Conservation (phyloP, 2,329 filamentous ascomycete species). For the Hymenotorrendiella dingleyae region DNA sequence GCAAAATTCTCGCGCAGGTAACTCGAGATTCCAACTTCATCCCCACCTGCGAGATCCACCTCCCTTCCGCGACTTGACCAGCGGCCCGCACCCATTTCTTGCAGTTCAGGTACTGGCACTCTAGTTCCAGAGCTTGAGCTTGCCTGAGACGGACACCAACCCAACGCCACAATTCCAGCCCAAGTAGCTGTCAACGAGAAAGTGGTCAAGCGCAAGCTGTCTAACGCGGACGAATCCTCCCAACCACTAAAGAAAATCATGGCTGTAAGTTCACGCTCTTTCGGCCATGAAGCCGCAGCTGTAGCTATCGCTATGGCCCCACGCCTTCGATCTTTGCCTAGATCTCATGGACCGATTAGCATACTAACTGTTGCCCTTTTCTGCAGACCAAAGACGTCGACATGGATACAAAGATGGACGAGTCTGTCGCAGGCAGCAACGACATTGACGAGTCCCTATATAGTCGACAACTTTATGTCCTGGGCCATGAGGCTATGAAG, state of each 20-base stretch:
- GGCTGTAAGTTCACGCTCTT: conserved; percentile 44
- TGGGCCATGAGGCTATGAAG: conserved; percentile 86
- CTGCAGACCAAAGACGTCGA: conserved; percentile 47
- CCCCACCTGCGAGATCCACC: too few relatives aligned
- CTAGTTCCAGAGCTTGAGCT: conserved; percentile 15
- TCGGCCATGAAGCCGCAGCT: too few relatives aligned
- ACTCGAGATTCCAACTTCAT: too few relatives aligned
- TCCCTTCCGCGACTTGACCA: too few relatives aligned
- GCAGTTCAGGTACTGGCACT: conserved; percentile 14
- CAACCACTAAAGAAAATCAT: conserved; percentile 54
- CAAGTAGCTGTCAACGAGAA: conserved; percentile 31
- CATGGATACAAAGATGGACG: conserved; percentile 58
- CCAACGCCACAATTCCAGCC: conserved; percentile 30
- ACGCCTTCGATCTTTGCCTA: too few relatives aligned
- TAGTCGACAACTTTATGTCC: conserved; percentile 67
- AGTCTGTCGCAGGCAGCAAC: conserved; percentile 46
- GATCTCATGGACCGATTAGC: too few relatives aligned
- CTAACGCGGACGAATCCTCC: conserved; percentile 48
- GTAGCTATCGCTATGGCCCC: too few relatives aligned
- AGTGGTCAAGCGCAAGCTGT: conserved; percentile 64
- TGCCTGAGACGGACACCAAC: conserved; percentile 13
- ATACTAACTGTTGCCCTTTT: too few relatives aligned
- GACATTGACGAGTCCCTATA: conserved; percentile 71
- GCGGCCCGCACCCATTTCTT: conserved; percentile 6
- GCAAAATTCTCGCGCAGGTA: too few relatives aligned